A percentile compares a stretch with the other conserved stretches of the same genome.
Evolutionary conservation across 495 filamentous ascomycete species (phyloP).

Genomic region (Penicillium coffeae): DNA sequence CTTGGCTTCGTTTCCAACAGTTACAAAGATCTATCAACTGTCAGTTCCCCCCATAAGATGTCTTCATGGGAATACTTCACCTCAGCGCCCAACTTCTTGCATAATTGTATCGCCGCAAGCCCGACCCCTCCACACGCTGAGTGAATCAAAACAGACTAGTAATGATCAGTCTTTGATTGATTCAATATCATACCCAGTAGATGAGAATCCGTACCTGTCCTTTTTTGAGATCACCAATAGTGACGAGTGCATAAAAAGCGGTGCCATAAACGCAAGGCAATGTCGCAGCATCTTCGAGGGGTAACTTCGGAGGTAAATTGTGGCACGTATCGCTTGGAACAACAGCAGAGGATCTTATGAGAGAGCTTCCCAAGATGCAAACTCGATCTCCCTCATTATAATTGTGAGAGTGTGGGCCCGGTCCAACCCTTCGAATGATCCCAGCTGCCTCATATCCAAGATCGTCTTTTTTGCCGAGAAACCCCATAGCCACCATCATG

Average conservation of each 20-base stretch:
- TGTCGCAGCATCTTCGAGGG: conserved; percentile 40
- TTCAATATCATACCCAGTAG: too few species aligned
- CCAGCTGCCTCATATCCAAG: conserved; percentile 43
- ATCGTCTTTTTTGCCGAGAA: conserved; percentile 25
- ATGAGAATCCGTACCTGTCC: too few species aligned
- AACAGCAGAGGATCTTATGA: conserved; percentile 22
- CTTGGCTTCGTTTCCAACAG: conserved; percentile 40
- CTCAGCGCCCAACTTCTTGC: conserved; percentile 22
- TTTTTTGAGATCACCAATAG: conserved; percentile 24
- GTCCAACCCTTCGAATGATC: conserved; percentile 30
- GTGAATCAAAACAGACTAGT: conserved; percentile 36
- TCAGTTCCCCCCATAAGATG: conserved; percentile 14
- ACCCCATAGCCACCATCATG: conserved; percentile 33
- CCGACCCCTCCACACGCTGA: conserved; percentile 41
- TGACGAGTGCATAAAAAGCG: conserved; percentile 33
- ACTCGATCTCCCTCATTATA: conserved; percentile 42
- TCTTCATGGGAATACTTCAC: background rate
- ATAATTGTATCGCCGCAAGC: conserved; percentile 34
- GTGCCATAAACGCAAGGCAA: conserved; percentile 41
- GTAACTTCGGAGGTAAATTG: conserved; percentile 29
- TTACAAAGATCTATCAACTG: conserved; percentile 25
- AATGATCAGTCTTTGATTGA: too few species aligned
- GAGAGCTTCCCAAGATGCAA: conserved; percentile 27
- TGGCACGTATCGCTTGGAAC: conserved; percentile 18
- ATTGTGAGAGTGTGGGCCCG: conserved; percentile 18